Percentiles rank a stretch among this genome's conserved stretches.
phyloP scores from a whole-genome alignment of 2,329 filamentous ascomycete genomes.

The Talaromyces albobiverticillius region DNA sequence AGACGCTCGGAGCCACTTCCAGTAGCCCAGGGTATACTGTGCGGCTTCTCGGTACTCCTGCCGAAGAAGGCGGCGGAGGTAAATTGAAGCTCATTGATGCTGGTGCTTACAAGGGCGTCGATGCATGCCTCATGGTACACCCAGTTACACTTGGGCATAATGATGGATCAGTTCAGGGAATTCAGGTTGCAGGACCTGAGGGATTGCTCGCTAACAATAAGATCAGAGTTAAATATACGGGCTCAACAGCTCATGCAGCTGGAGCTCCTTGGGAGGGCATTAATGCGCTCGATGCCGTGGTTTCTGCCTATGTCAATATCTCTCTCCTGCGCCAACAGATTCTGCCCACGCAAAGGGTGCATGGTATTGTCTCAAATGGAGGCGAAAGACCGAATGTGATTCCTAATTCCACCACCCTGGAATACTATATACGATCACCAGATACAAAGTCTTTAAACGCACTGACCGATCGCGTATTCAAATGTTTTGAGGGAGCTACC shows the following conservation, averaged over 20 bases:
- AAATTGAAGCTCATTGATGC: constrained; percentile 35
- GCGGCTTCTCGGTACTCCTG: constrained; percentile 27
- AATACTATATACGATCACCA: constrained; percentile 47
- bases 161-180: constrained; percentile 11
- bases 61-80: constrained; percentile 28
- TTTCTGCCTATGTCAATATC: constrained; percentile 47
- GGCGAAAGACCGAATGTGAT: constrained; percentile 58
- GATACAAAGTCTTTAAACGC: constrained; percentile 39
- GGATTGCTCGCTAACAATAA: constrained; percentile 15
- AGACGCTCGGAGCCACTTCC: not conserved
- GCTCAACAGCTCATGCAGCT: constrained; percentile 56
- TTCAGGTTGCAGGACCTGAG: constrained; percentile 10
- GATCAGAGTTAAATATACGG: constrained; percentile 38
- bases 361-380: constrained; percentile 54
- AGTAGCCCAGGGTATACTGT: constrained; percentile 26
- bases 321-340: constrained; percentile 57
- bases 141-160: constrained; percentile 22
- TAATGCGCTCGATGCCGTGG: constrained; percentile 59
- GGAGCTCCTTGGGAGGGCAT: constrained; percentile 57
- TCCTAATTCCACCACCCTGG: constrained; percentile 49
- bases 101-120: constrained; percentile 32
- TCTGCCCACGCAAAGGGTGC: constrained; percentile 51
- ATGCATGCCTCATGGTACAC: constrained; percentile 35
- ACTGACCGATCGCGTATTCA: constrained; percentile 27
- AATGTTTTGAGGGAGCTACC: constrained; percentile 36